Evolutionary conservation across 2,329 filamentous ascomycete species (phyloP).

Genomic region (Pseudogymnoascus sp.): DNA sequence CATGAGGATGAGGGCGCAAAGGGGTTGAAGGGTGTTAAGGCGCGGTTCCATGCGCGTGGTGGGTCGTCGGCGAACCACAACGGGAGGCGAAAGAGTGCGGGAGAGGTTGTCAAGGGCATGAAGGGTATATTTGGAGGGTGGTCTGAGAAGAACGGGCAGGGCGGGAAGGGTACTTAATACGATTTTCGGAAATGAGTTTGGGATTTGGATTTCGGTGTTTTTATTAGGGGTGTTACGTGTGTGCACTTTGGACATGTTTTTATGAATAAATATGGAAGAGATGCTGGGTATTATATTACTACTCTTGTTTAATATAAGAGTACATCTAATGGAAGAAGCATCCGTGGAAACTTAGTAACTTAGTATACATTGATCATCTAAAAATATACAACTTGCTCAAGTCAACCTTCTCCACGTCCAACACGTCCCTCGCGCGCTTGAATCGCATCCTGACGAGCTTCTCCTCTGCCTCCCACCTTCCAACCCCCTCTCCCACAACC

Average conservation of each 20-base stretch:
- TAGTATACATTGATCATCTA: constrained; percentile 1
- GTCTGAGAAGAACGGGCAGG: not conserved
- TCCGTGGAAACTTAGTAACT: not conserved
- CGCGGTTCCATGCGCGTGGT: not conserved
- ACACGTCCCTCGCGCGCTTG: constrained; percentile 21
- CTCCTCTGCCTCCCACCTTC: constrained; percentile 31
- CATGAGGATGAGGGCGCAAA: not conserved
- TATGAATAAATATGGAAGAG: not conserved
- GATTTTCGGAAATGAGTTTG: not conserved
- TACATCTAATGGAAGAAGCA: not conserved
- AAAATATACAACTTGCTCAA: not conserved
- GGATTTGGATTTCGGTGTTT: not conserved
- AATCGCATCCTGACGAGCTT: constrained; percentile 27
- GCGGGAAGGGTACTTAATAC: not conserved
- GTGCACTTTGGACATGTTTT: not conserved
- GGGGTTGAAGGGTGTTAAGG: constrained; percentile 2
- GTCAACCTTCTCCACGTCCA: constrained; percentile 13
- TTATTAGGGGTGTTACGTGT: not conserved
- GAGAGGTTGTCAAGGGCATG: not conserved
- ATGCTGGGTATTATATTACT: not conserved
- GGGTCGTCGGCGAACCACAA: not conserved
- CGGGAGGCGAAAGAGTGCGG: not conserved
- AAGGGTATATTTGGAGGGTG: not conserved
- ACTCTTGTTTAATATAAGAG: not conserved
- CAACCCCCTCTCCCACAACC: constrained; percentile 19